Conservation (phyloP, 192 early-diverging fungal species). For the Kickxella alabastrina region DNA sequence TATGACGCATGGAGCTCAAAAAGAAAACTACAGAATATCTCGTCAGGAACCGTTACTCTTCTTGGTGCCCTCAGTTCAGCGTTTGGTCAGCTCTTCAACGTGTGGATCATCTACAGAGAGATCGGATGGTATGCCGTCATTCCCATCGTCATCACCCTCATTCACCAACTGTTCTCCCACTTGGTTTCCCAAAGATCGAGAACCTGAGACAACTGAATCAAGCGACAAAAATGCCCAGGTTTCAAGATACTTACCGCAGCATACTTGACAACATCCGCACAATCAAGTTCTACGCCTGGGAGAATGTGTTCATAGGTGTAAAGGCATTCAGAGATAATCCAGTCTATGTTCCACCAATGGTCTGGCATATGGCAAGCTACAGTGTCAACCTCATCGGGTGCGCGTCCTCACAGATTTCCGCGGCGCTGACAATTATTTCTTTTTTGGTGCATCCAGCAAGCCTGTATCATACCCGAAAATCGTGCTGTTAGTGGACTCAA, state of each 20-base stretch:
- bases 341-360: conserved; percentile 8
- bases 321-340: conserved; percentile 1
- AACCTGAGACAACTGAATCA: neutral
- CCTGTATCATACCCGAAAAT: conserved; percentile 10
- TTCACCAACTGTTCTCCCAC: conserved; percentile 3
- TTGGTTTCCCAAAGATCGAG: neutral
- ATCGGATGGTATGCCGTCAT: conserved; percentile 26
- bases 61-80: neutral
- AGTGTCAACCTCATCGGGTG: conserved; percentile 24
- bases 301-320: conserved; percentile 20
- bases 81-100: conserved; percentile 4
- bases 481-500: conserved; percentile 14
- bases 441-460: conserved; percentile 32
- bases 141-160: conserved; percentile 11
- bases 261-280: conserved; percentile 53
- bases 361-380: conserved; percentile 15
- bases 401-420: conserved; percentile 52
- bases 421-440: conserved; percentile 57
- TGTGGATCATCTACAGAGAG: conserved; percentile 19
- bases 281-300: conserved; percentile 67
- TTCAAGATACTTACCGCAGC: neutral
- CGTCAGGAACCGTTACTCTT: neutral
- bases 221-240: neutral
- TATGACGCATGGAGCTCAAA: neutral
- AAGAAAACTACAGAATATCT: neutral